A percentile compares a stretch with the other conserved stretches of the same genome.
Evolutionary conservation across 2,329 filamentous ascomycete genomes (phyloP).

Genomic region (Cytospora leucostoma): DNA sequence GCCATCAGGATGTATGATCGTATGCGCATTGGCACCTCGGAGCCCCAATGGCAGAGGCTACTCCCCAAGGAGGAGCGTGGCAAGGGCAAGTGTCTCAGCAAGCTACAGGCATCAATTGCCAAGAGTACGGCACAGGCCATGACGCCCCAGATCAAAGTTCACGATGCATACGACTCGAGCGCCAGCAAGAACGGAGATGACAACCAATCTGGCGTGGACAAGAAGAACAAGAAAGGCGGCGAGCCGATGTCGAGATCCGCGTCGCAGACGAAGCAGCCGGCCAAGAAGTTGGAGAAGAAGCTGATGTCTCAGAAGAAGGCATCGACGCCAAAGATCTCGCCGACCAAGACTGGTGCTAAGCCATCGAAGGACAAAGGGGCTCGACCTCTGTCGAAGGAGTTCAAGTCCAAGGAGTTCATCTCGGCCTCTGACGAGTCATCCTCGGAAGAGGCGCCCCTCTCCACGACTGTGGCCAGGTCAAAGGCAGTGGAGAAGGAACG

Average conservation of each 20-base stretch:
- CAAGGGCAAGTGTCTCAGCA: constrained; percentile 62
- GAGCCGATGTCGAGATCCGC: constrained; percentile 52
- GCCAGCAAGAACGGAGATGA: constrained; percentile 45
- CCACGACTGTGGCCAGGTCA: constrained; percentile 38
- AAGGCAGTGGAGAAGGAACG: constrained; percentile 27
- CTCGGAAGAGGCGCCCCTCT: constrained; percentile 50
- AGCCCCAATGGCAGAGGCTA: constrained; percentile 64
- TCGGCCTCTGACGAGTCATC: constrained; percentile 55
- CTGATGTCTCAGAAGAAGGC: constrained; percentile 47
- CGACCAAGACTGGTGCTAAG: constrained; percentile 43
- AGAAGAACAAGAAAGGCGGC: constrained; percentile 37
- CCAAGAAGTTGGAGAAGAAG: constrained; percentile 62
- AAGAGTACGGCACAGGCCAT: constrained; percentile 53
- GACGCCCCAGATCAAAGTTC: constrained; percentile 52
- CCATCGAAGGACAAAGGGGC: constrained; percentile 41
- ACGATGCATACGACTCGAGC: constrained; percentile 53
- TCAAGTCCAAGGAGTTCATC: constrained; percentile 55
- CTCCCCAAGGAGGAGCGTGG: constrained; percentile 59
- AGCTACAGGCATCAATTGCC: constrained; percentile 60
- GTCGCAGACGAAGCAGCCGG: constrained; percentile 50
- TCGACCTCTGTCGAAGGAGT: constrained; percentile 54
- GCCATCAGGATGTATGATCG: constrained; percentile 62
- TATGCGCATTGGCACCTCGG: constrained; percentile 55
- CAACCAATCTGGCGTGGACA: constrained; percentile 38
- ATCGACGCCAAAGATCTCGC: constrained; percentile 40